phyloP scores from a whole-genome alignment of 257 asterid species.

The Thymus quinquecostatus region DNA sequence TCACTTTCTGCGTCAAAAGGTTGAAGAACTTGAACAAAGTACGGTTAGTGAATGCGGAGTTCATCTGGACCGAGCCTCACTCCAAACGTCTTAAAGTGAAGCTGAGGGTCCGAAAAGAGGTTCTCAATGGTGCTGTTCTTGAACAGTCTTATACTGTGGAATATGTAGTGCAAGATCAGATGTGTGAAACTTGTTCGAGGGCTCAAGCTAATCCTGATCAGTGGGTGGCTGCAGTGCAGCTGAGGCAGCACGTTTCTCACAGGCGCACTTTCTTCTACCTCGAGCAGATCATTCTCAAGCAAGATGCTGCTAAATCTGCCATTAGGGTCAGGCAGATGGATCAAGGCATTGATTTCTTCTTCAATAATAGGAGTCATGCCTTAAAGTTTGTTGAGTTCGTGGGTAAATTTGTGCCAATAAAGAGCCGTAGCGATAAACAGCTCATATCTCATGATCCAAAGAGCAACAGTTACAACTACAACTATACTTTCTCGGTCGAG shows the following conservation, averaged over 20 bases:
- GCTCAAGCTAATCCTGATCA: constrained; percentile 65
- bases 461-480: constrained; percentile 51
- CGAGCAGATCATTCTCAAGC: constrained; percentile 67
- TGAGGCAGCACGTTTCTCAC: constrained; percentile 65
- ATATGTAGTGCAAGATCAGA: constrained; percentile 55
- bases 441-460: constrained; percentile 57
- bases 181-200: constrained; percentile 59
- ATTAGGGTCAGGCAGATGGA: constrained; percentile 56
- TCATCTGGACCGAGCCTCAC: constrained; percentile 61
- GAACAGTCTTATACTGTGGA: constrained; percentile 53
- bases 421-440: constrained; percentile 48
- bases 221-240: constrained; percentile 66
- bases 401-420: constrained; percentile 43
- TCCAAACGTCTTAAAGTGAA: constrained; percentile 57
- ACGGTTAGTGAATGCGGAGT: constrained; percentile 44
- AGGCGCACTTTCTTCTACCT: constrained; percentile 66
- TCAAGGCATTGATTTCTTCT: constrained; percentile 60
- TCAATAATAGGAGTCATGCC: constrained; percentile 52
- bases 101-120: constrained; percentile 54
- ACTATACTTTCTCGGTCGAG: constrained; percentile 55
- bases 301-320: constrained; percentile 56
- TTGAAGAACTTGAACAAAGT: constrained; percentile 52
- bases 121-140: constrained; percentile 51
- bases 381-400: constrained; percentile 50
- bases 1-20: constrained; percentile 49